Evolutionary conservation across 2,329 filamentous ascomycete genomes (phyloP).

Genomic region (Paecilomyces dactylethromorphus): DNA sequence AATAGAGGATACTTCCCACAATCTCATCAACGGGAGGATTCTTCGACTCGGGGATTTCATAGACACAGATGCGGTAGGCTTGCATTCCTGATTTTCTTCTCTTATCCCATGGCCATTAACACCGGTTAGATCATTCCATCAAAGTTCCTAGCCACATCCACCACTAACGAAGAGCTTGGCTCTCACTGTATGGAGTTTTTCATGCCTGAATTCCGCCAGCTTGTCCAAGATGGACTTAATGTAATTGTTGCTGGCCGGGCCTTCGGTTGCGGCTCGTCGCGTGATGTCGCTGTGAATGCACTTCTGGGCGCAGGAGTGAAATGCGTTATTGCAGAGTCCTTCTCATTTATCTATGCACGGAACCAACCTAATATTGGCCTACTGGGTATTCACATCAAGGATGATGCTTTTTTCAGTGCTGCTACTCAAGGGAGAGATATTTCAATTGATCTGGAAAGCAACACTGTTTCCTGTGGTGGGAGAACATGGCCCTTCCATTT

Average conservation of each 20-base stretch:
- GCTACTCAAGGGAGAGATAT: constrained; percentile 30
- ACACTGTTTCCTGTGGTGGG: constrained; percentile 14
- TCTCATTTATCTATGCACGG: constrained; percentile 42
- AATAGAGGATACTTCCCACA: not conserved
- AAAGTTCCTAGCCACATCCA: constrained; percentile 25
- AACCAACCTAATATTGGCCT: constrained; percentile 43
- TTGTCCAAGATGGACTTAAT: constrained; percentile 28
- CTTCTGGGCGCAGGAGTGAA: constrained; percentile 32
- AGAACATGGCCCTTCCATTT: constrained; percentile 28
- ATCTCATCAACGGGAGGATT: constrained; percentile 27
- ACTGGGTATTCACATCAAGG: constrained; percentile 35
- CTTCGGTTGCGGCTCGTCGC: constrained; percentile 42
- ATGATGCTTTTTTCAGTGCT: constrained; percentile 33
- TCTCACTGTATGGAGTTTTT: constrained; percentile 36
- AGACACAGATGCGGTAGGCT: constrained; percentile 33
- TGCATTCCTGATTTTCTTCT: not conserved
- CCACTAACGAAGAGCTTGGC: constrained; percentile 27
- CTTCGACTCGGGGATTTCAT: constrained; percentile 40
- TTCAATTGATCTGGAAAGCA: constrained; percentile 26
- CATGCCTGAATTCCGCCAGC: constrained; percentile 34
- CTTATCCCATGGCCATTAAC: not conserved
- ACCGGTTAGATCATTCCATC: constrained; percentile 32
- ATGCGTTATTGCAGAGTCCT: constrained; percentile 40
- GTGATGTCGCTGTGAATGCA: constrained; percentile 39
- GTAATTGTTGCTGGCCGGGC: constrained; percentile 41